These are phyloP conservation scores for Hanseniaspora gamundiae DNA, from an alignment of 1,139 yeast genomes.

Conservation along the genomic window DNA sequence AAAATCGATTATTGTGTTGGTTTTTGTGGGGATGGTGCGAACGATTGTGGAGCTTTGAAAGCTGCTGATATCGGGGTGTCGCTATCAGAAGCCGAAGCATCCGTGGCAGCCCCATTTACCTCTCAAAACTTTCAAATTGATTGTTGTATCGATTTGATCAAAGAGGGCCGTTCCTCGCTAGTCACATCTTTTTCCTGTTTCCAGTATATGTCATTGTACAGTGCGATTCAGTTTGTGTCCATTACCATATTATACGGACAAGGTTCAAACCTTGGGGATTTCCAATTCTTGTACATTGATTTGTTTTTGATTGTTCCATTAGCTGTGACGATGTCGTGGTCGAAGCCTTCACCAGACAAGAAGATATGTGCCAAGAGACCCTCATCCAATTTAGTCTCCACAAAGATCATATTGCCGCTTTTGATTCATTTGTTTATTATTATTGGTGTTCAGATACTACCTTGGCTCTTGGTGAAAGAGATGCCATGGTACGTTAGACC, in stretches of 20 bases:
- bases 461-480: slow-evolving; percentile 51
- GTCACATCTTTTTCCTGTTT: slow-evolving; percentile 94
- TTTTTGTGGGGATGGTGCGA: slow-evolving; percentile 95
- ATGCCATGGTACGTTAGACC: slow-evolving; percentile 75
- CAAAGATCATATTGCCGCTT: slow-evolving; percentile 73
- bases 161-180: slow-evolving; percentile 88
- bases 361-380: slow-evolving; percentile 63
- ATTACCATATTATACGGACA: slow-evolving; percentile 74
- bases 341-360: slow-evolving; percentile 48
- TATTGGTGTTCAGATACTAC: slow-evolving; percentile 47
- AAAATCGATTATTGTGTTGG: slow-evolving; percentile 83
- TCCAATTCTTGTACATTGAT: slow-evolving; percentile 91
- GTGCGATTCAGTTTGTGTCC: slow-evolving; percentile 88
- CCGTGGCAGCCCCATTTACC: slow-evolving; percentile 97
- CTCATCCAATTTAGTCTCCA: slow-evolving; percentile 84
- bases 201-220: slow-evolving; percentile 93
- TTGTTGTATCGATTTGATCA: slow-evolving; percentile 81
- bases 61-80: slow-evolving; percentile 97
- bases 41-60: slow-evolving; percentile 95
- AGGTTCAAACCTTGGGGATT: slow-evolving; percentile 94
- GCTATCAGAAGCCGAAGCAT: slow-evolving; percentile 93
- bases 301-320: slow-evolving; percentile 79
- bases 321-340: slow-evolving; percentile 97
- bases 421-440: slow-evolving; percentile 58
- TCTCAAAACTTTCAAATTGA: slow-evolving; percentile 81